phyloP scores from a whole-genome alignment of 306 rosid species.

The Pterocarpus macrocarpus region DNA sequence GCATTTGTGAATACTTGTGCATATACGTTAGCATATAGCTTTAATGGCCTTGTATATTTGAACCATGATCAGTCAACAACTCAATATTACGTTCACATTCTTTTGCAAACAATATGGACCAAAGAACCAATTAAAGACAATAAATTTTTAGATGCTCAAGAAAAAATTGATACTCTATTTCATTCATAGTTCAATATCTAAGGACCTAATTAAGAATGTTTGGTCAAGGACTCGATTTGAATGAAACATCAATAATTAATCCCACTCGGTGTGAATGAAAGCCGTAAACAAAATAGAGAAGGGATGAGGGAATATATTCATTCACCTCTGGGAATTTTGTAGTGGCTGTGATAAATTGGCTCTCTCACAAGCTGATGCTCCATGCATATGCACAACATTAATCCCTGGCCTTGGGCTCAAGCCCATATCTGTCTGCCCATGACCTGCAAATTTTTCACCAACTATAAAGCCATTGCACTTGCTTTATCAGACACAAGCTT shows the following conservation, averaged over 20 bases:
- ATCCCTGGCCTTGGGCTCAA: slow-evolving; percentile 56
- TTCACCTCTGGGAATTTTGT: slow-evolving; percentile 56
- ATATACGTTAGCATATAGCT: slow-evolving; percentile 35
- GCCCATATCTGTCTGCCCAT: slow-evolving; percentile 62
- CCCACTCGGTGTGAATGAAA: not conserved
- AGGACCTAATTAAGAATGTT: too few relatives aligned
- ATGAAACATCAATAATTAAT: too few relatives aligned
- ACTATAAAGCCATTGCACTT: slow-evolving; percentile 51
- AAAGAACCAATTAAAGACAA: not conserved
- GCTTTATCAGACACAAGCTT: slow-evolving; percentile 62
- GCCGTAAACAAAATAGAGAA: not conserved
- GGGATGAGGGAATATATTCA: not conserved
- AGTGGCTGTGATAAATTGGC: slow-evolving; percentile 42
- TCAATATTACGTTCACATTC: slow-evolving; percentile 31
- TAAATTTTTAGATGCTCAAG: not conserved
- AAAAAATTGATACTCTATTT: too few relatives aligned
- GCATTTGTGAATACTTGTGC: slow-evolving; percentile 52
- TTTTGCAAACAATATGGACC: slow-evolving; percentile 16
- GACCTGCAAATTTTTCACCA: slow-evolving; percentile 65
- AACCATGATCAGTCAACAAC: slow-evolving; percentile 16
- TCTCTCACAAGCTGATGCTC: slow-evolving; percentile 37
- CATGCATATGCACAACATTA: slow-evolving; percentile 51
- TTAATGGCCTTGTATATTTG: slow-evolving; percentile 19
- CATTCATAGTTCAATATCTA: too few relatives aligned
- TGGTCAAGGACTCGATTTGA: too few relatives aligned